Percentiles rank a stretch among this genome's conserved stretches.
phyloP scores from a whole-genome alignment of 306 rosid species.

The Acacia melanoxylon region DNA sequence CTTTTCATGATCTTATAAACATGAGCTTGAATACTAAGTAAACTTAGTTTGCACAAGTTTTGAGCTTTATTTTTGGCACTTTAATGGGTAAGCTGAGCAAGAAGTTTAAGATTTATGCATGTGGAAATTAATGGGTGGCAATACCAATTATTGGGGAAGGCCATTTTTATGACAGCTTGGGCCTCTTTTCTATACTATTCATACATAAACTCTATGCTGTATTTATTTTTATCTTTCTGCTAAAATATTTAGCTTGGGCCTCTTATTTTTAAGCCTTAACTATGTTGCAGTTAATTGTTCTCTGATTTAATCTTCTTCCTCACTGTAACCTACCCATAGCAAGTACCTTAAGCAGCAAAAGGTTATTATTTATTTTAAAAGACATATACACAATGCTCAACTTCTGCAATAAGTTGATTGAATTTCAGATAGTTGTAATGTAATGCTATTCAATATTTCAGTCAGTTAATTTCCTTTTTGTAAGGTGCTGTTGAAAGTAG shows the following conservation, averaged over 20 bases:
- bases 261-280: not conserved
- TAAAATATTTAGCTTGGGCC: not conserved
- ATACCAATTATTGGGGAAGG: not conserved
- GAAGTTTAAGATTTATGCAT: not conserved
- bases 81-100: not conserved
- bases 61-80: not conserved
- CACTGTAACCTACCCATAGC: not conserved
- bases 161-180: not conserved
- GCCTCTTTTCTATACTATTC: not conserved
- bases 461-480: not conserved
- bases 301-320: not conserved
- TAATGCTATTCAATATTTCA: too few species aligned
- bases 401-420: not conserved
- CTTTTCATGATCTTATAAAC: not conserved
- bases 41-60: not conserved
- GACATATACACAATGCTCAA: not conserved
- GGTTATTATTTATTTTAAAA: not conserved
- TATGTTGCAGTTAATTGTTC: not conserved
- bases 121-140: not conserved
- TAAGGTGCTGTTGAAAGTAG: not conserved
- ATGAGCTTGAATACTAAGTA: not conserved
- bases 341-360: not conserved
- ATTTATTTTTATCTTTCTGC: not conserved
- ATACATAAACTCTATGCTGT: too few species aligned
- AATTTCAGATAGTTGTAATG: not conserved